Conservation (phyloP, 2,329 filamentous ascomycete species). For the Fusarium sp. region DNA sequence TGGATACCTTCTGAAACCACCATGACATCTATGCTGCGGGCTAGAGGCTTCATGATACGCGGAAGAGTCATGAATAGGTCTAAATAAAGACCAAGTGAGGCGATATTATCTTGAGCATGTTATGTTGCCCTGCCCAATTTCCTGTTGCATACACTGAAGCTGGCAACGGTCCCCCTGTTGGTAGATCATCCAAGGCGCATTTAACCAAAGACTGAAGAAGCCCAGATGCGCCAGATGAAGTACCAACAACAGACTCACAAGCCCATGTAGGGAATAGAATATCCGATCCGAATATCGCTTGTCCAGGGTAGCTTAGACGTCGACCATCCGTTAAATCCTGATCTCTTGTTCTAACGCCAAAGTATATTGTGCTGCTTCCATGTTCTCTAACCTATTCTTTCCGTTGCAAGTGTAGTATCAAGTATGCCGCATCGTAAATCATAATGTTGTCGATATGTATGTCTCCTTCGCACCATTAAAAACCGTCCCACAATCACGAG, state of each 20-base stretch:
- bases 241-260: neutral
- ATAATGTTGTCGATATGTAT: slow-evolving; percentile 33
- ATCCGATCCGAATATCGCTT: neutral
- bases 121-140: neutral
- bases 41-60: neutral
- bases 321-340: neutral
- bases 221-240: neutral
- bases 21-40: neutral
- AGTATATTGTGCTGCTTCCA: slow-evolving; percentile 30
- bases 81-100: neutral
- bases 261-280: neutral
- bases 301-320: neutral
- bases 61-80: neutral
- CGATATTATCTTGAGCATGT: no score
- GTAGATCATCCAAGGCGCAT: neutral
- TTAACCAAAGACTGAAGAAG: neutral
- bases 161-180: neutral
- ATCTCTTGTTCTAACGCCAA: slow-evolving; percentile 22
- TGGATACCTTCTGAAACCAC: neutral
- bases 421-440: slow-evolving; percentile 41
- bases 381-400: slow-evolving; percentile 22
- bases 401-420: slow-evolving; percentile 23
- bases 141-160: neutral
- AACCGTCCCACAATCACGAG: slow-evolving; percentile 58
- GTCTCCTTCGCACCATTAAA: slow-evolving; percentile 5